Evolutionary conservation across 2,329 filamentous ascomycete genomes (phyloP).

Genomic region (Orbilia quercus): DNA sequence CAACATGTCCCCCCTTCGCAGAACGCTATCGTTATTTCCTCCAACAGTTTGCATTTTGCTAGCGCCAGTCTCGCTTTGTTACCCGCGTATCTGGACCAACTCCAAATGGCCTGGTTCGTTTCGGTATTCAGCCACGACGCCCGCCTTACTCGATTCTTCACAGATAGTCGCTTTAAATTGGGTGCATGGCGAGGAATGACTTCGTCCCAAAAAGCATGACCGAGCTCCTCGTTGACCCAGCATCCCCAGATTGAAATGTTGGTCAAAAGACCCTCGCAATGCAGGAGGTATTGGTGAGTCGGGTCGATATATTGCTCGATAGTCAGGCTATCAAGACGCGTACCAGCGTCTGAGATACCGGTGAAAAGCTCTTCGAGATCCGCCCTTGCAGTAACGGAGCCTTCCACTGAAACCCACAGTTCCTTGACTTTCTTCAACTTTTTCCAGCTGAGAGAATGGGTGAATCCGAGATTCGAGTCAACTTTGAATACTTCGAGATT

Average conservation of each 20-base stretch:
- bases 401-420: constrained; percentile 43
- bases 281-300: constrained; percentile 32
- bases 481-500: constrained; percentile 38
- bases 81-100: constrained; percentile 19
- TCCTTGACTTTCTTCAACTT: constrained; percentile 31
- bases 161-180: constrained; percentile 8
- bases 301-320: constrained; percentile 34
- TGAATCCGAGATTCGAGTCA: constrained; percentile 51
- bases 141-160: constrained; percentile 5
- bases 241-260: constrained; percentile 39
- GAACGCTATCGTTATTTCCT: constrained; percentile 36
- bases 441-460: constrained; percentile 36
- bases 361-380: constrained; percentile 41
- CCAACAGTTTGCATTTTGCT: constrained; percentile 31
- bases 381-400: constrained; percentile 31
- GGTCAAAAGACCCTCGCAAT: constrained; percentile 4
- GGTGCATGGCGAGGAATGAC: constrained; percentile 45
- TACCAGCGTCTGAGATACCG: constrained; percentile 20
- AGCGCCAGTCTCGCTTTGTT: constrained; percentile 24
- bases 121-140: background rate
- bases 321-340: constrained; percentile 20
- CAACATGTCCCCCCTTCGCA: constrained; percentile 35
- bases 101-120: constrained; percentile 15
- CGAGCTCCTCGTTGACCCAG: constrained; percentile 26
- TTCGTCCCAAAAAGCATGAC: constrained; percentile 35